These are phyloP conservation scores for Saturnispora silvae DNA, from an alignment of 805 yeast species.

Conservation along the genomic window DNA sequence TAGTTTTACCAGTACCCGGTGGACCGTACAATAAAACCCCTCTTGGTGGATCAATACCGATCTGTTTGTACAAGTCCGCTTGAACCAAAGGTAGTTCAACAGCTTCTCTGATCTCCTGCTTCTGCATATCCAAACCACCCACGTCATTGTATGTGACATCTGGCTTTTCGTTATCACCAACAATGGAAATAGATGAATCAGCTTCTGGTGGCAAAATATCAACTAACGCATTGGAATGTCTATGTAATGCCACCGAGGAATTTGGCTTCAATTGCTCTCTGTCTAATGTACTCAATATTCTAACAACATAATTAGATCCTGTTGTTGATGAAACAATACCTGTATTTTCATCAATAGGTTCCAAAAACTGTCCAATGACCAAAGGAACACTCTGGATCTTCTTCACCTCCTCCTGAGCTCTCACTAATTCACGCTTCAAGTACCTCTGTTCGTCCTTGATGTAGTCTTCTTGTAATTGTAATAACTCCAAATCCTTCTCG, in stretches of 20 bases:
- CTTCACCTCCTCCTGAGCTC: constrained; percentile 98
- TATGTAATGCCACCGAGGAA: constrained; percentile 92
- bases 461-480: constrained; percentile 86
- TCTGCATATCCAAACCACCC: constrained; percentile 98
- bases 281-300: constrained; percentile 88
- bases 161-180: constrained; percentile 89
- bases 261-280: constrained; percentile 91
- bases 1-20: constrained; percentile 98
- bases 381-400: constrained; percentile 95
- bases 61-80: constrained; percentile 90
- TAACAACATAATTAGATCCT: constrained; percentile 93
- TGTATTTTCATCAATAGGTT: constrained; percentile 92
- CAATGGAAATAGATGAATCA: constrained; percentile 89
- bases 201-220: constrained; percentile 98
- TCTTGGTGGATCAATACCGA: constrained; percentile 98
- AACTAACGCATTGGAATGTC: constrained; percentile 95
- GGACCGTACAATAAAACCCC: constrained; percentile 98
- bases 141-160: constrained; percentile 94
- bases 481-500: constrained; percentile 80
- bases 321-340: constrained; percentile 97
- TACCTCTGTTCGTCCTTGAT: constrained; percentile 98
- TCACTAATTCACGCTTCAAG: constrained; percentile 81
- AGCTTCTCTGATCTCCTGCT: constrained; percentile 97
- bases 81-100: constrained; percentile 94
- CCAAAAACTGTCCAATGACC: constrained; percentile 95